These are phyloP conservation scores for Podospora australis DNA, from an alignment of 495 filamentous ascomycete genomes.

Conservation along the genomic window DNA sequence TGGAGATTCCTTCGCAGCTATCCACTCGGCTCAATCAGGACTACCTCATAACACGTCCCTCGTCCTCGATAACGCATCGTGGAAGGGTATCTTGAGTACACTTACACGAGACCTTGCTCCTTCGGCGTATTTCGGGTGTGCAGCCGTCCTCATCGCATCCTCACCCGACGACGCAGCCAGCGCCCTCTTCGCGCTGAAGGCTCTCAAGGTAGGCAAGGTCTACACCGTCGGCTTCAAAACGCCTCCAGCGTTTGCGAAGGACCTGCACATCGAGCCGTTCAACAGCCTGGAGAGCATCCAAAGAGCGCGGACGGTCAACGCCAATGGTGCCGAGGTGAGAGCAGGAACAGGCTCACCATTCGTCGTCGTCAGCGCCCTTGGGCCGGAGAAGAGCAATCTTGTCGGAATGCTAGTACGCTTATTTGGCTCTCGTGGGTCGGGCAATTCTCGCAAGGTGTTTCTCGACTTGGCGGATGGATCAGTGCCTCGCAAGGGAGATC, in stretches of 20 bases:
- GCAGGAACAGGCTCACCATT: constrained; percentile 55
- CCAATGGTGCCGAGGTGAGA: constrained; percentile 22
- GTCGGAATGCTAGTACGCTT: constrained; percentile 73
- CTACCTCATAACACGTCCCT: constrained; percentile 42
- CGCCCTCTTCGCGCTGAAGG: constrained; percentile 67
- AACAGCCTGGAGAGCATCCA: constrained; percentile 74
- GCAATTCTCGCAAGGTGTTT: constrained; percentile 66
- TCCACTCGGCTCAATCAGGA: constrained; percentile 18
- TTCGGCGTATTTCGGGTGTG: constrained; percentile 66
- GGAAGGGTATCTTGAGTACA: constrained; percentile 77
- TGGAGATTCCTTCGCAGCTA: constrained; percentile 17
- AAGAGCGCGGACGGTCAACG: constrained; percentile 43
- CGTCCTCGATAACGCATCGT: constrained; percentile 71
- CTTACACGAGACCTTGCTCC: constrained; percentile 75
- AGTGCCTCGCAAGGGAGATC: constrained; percentile 54
- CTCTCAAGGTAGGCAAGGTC: constrained; percentile 67
- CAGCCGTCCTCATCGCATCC: constrained; percentile 65
- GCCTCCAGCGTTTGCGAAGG: constrained; percentile 53
- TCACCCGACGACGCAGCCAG: constrained; percentile 65
- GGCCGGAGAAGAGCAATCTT: constrained; percentile 68
- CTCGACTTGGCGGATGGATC: constrained; percentile 68
- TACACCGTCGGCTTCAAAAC: constrained; percentile 80
- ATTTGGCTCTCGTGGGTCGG: constrained; percentile 41
- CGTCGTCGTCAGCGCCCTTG: constrained; percentile 70
- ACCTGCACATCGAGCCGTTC: constrained; percentile 59